Base-by-base conservation (phyloP, 2,329 filamentous ascomycete species). In the Cylindrodendrum hubeiense region DNA sequence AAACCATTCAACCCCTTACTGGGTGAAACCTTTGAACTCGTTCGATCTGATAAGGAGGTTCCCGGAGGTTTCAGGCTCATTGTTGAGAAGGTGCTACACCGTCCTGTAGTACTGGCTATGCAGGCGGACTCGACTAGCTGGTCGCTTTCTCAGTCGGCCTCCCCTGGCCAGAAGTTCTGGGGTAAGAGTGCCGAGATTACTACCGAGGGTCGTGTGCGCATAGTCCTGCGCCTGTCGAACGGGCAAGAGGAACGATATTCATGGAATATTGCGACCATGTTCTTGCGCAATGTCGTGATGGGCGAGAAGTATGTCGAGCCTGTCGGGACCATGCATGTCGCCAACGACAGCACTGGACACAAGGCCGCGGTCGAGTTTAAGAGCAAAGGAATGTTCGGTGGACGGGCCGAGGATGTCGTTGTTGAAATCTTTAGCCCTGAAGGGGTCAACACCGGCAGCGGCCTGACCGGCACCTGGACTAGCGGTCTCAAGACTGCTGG, bases 251-350 rank as follows among this genome's bases (percentile, higher is more conserved):
- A 98, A 77, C 87, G 90, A 66, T 99, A 95, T 82, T 95, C 91
- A 72, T 99, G 94, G 94, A 91, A 88, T 49, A 86, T 93, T 19
- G 94, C 95, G 1, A 97, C 94, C 5, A 93, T 93, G 70, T 98
- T 98, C 81, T 82, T 99, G 59, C 90, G 96, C 51, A 99, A 99
- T 77, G 94, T 99, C 56, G 97, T 99, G 60, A 95, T 97, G 74
- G 96, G 96, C 41, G 96, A 99, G 80, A 99, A 98, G 80, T 99
- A 99, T 77, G 90, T 98, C 13, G 96, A 99, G 80, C 96, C 96
- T 0, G 93, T 97, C 1, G 95, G 95, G 49, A 93, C 89, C 46
- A 96, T 98, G 93, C 90, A 91, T 24, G 88, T 99, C 34, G 82
- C 89, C 69, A 95, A 95, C 77, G 96, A 99, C 75, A 91, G 87